Evolutionary conservation across 202 grass and related monocot species (phyloP).

Genomic region (Brachypodium distachyon): DNA sequence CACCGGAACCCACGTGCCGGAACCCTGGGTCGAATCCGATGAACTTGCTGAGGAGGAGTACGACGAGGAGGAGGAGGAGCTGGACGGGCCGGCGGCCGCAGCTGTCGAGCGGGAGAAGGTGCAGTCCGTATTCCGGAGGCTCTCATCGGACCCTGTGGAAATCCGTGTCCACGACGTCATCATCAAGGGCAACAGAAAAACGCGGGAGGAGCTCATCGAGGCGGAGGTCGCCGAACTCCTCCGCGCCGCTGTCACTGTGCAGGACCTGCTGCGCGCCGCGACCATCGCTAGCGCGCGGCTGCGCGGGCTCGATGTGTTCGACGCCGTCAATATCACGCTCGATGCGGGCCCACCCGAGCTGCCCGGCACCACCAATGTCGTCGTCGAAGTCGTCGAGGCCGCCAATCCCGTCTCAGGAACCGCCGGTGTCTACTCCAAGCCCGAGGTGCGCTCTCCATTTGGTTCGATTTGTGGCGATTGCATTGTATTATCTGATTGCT

Average conservation of each 20-base stretch:
- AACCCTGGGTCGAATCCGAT: not conserved
- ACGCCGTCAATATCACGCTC: constrained; percentile 74
- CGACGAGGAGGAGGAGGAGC: constrained; percentile 43
- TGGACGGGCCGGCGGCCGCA: constrained; percentile 24
- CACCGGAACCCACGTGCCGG: not conserved
- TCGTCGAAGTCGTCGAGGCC: constrained; percentile 71
- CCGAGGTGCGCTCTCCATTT: constrained; percentile 43
- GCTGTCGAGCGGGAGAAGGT: constrained; percentile 48
- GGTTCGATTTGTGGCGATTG: not conserved
- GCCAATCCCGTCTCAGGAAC: constrained; percentile 52
- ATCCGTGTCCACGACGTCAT: constrained; percentile 88
- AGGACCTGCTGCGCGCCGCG: constrained; percentile 66
- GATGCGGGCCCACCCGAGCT: constrained; percentile 82
- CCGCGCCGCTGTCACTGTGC: constrained; percentile 52
- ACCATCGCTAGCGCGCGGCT: constrained; percentile 52
- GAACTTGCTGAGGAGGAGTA: constrained; percentile 31
- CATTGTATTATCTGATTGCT: not conserved
- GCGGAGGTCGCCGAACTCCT: constrained; percentile 75
- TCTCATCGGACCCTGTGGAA: constrained; percentile 39
- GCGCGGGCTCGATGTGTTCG: constrained; percentile 61
- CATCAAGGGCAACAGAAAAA: constrained; percentile 85
- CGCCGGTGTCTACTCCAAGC: constrained; percentile 74
- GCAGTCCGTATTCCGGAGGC: constrained; percentile 38
- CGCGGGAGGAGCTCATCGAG: constrained; percentile 71
- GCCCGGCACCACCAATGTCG: constrained; percentile 70